A percentile compares a stretch with the other conserved stretches of the same genome.
Conservation (phyloP, 192 early-diverging fungal genomes). For the Thamnidium elegans region DNA sequence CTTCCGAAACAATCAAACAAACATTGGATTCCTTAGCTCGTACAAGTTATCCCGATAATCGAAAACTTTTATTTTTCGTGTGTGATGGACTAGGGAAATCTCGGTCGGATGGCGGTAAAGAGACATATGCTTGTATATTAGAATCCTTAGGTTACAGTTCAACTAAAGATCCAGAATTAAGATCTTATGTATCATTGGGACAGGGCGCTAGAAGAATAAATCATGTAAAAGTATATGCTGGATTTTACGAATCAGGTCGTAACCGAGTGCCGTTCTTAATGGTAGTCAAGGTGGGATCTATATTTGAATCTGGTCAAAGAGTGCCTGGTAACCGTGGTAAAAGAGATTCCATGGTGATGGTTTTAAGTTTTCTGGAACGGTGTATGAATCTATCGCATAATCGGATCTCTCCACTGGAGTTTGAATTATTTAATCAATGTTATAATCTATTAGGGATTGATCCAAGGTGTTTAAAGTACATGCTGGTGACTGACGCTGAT, state of each 20-base stretch:
- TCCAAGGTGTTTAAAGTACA: slow-evolving; percentile 61
- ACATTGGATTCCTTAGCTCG: slow-evolving; percentile 64
- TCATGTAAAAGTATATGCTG: slow-evolving; percentile 69
- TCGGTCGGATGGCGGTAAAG: slow-evolving; percentile 47
- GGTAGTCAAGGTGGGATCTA: slow-evolving; percentile 62
- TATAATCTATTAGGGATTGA: slow-evolving; percentile 61
- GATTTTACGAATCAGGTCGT: slow-evolving; percentile 53
- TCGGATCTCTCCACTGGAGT: slow-evolving; percentile 64
- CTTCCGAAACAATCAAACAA: slow-evolving; percentile 53
- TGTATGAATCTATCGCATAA: slow-evolving; percentile 57
- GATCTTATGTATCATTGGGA: slow-evolving; percentile 53
- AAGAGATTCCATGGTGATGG: slow-evolving; percentile 83
- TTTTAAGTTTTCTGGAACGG: slow-evolving; percentile 81
- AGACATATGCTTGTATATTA: slow-evolving; percentile 62
- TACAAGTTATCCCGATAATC: slow-evolving; percentile 62
- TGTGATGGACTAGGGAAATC: slow-evolving; percentile 67
- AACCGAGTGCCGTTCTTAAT: slow-evolving; percentile 59
- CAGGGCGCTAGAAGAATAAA: slow-evolving; percentile 56
- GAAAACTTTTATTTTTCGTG: slow-evolving; percentile 64
- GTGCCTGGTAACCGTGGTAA: slow-evolving; percentile 78
- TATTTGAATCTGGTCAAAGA: slow-evolving; percentile 16
- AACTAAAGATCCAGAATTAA: slow-evolving; percentile 45
- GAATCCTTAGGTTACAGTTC: slow-evolving; percentile 67
- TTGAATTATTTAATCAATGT: slow-evolving; percentile 66
- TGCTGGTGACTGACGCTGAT: slow-evolving; percentile 67